Evolutionary conservation across 495 filamentous ascomycete genomes (phyloP).

Genomic region (Daldinia bambusicola): DNA sequence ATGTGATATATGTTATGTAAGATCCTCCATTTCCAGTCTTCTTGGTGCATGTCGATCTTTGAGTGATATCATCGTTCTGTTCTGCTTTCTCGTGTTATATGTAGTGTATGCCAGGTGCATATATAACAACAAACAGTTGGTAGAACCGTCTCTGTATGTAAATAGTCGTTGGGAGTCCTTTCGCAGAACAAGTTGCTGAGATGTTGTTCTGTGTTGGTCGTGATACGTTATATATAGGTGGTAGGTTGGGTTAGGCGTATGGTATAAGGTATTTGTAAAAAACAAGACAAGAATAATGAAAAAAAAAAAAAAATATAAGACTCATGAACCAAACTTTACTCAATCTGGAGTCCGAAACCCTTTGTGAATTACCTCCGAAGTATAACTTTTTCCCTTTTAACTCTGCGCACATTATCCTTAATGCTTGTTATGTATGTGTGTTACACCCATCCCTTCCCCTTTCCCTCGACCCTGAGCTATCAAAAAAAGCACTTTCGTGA

Average conservation of each 20-base stretch:
- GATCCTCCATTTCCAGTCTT: conserved; percentile 2
- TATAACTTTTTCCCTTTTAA: neutral
- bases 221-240: conserved; percentile 1
- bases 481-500: conserved; percentile 7
- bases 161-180: neutral
- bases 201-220: neutral
- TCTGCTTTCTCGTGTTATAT: neutral
- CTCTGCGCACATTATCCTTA: neutral
- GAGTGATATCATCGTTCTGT: conserved; percentile 5
- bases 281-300: no score
- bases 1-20: neutral
- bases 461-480: conserved; percentile 6
- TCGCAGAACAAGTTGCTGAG: neutral
- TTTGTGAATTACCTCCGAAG: conserved; percentile 1
- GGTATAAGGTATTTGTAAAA: no score
- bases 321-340: conserved; percentile 2
- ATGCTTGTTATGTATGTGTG: neutral
- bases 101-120: neutral
- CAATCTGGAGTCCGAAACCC: conserved; percentile 4
- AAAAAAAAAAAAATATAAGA: neutral
- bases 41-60: neutral
- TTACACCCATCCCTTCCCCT: neutral
- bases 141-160: neutral
- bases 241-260: no score
- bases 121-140: neutral